phyloP scores from a whole-genome alignment of 345 rosid species.

The Fremontodendron californicum region DNA sequence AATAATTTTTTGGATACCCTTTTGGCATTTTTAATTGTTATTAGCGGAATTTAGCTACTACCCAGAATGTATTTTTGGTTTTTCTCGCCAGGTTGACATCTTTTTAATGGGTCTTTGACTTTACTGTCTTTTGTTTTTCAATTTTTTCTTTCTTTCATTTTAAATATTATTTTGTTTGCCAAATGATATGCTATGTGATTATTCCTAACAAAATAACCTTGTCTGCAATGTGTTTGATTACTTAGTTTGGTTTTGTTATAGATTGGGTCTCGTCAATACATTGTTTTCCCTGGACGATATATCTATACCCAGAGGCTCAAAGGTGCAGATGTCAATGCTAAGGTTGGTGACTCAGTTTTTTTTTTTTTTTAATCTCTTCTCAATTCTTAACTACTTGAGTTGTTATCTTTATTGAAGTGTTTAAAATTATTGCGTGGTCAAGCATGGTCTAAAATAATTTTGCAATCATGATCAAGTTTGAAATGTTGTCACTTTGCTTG shows the following conservation, averaged over 20 bases:
- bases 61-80: not conserved
- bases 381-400: not conserved
- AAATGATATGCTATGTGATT: not conserved
- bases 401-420: not conserved
- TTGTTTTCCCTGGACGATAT: constrained; percentile 87
- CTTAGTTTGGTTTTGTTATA: constrained; percentile 25
- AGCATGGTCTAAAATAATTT: not conserved
- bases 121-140: not conserved
- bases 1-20: not conserved
- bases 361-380: not conserved
- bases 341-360: constrained; percentile 37
- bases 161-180: not conserved
- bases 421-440: not conserved
- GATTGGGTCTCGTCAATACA: constrained; percentile 88
- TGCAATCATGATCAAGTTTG: not conserved
- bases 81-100: not conserved
- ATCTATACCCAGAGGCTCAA: constrained; percentile 77
- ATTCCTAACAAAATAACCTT: not conserved
- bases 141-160: not conserved
- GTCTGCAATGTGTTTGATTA: not conserved
- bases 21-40: not conserved
- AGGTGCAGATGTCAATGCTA: constrained; percentile 80
- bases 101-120: not conserved
- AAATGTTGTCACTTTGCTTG: not conserved
- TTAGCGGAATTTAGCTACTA: not conserved